Percentiles rank a stretch among this genome's conserved stretches.
These are phyloP conservation scores for Trichoderma polysporum DNA, from an alignment of 2,329 filamentous ascomycete species.

Conservation along the genomic window DNA sequence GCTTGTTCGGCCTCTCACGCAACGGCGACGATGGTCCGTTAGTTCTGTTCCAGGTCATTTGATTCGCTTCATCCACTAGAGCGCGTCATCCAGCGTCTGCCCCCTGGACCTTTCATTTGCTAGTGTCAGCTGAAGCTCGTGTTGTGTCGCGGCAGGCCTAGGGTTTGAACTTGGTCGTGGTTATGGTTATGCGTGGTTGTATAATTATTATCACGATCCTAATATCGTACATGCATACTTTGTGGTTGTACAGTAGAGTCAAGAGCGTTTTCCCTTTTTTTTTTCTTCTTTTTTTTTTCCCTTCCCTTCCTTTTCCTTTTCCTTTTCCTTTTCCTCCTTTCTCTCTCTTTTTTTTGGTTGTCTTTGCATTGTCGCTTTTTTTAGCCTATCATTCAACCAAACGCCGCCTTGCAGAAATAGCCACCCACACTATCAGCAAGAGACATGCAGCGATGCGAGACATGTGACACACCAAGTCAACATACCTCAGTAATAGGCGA, in stretches of 20 bases:
- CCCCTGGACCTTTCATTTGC: neutral
- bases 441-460: neutral
- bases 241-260: neutral
- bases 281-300: neutral
- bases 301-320: neutral
- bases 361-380: neutral
- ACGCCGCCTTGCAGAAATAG: neutral
- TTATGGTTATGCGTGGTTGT: neutral
- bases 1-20: too few relatives aligned
- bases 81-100: conserved; percentile 3
- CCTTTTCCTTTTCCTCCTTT: neutral
- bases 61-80: conserved; percentile 10
- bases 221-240: conserved; percentile 5
- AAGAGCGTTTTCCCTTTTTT: neutral
- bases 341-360: neutral
- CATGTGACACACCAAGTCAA: conserved; percentile 7
- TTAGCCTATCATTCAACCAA: neutral
- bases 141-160: neutral
- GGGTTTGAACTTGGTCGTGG: neutral
- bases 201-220: neutral
- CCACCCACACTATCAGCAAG: neutral
- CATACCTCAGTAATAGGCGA: neutral
- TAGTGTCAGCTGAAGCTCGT: conserved; percentile 3
- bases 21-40: neutral
- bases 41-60: conserved; percentile 2